Conservation (phyloP, 2,329 filamentous ascomycete genomes). For the Fusarium xylarioides region DNA sequence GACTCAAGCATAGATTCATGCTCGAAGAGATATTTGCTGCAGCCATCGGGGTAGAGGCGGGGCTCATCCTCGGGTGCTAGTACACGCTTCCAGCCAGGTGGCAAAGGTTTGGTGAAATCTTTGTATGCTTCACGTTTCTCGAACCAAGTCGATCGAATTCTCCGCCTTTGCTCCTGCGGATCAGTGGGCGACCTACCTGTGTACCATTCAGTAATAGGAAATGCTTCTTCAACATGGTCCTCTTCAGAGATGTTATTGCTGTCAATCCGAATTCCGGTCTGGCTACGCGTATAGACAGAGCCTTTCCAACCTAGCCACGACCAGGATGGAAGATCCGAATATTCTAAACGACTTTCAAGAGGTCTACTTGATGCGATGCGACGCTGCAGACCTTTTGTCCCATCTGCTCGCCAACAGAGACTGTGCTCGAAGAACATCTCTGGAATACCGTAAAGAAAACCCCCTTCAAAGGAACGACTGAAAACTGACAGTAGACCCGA, state of each 20-base stretch:
- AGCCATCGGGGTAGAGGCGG: background rate
- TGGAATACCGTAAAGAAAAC: constrained; percentile 6
- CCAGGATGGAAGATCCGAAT: constrained; percentile 10
- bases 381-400: fast-evolving
- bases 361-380: background rate
- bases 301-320: constrained; percentile 23
- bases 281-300: fast-evolving
- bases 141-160: constrained; percentile 2
- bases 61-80: background rate
- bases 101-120: background rate
- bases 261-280: background rate
- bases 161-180: background rate
- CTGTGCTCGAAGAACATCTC: constrained; percentile 16
- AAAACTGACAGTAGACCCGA: background rate
- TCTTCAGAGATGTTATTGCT: fast-evolving
- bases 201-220: constrained; percentile 3
- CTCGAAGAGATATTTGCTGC: background rate
- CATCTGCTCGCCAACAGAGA: background rate
- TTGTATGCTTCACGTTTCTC: constrained; percentile 2
- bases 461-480: constrained; percentile 1
- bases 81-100: background rate
- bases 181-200: background rate
- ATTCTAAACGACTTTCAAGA: fast-evolving
- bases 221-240: background rate
- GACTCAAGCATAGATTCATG: background rate